Conservation (phyloP, 2,329 filamentous ascomycete genomes). For the Fusarium musae region DNA sequence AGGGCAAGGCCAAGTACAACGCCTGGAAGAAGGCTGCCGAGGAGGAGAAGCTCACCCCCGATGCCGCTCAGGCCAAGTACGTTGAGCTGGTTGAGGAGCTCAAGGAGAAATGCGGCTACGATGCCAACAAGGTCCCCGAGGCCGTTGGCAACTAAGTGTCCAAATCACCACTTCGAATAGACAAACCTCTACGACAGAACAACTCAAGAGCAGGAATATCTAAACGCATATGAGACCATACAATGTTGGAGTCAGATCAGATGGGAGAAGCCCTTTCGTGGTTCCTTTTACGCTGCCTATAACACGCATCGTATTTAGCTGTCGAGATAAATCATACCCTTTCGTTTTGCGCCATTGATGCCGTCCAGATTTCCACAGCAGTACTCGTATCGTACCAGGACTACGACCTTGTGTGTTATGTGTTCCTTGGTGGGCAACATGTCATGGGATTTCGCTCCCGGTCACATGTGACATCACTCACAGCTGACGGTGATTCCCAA, state of each 20-base stretch:
- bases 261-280: conserved; percentile 2
- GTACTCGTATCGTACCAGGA: not conserved
- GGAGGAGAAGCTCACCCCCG: conserved; percentile 65
- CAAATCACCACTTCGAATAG: conserved; percentile 5
- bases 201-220: conserved; percentile 28
- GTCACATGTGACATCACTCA: conserved; percentile 14
- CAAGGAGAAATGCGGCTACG: conserved; percentile 76
- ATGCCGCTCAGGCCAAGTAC: conserved; percentile 81
- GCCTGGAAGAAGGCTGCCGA: conserved; percentile 80
- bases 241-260: conserved; percentile 23
- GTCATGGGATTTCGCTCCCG: not conserved
- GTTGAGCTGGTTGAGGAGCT: conserved; percentile 76
- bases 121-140: conserved; percentile 72
- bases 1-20: conserved; percentile 84
- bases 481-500: conserved; percentile 6
- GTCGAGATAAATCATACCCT: conserved; percentile 36
- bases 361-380: not conserved
- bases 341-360: conserved; percentile 19
- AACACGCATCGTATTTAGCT: conserved; percentile 23
- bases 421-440: not conserved
- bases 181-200: conserved; percentile 17
- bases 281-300: conserved; percentile 12
- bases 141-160: conserved; percentile 54
- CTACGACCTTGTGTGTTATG: not conserved
- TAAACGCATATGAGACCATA: conserved; percentile 16